Percentiles rank a stretch among this genome's conserved stretches.
These are phyloP conservation scores for Yarrowia yakushimensis DNA, from an alignment of 805 yeast species.

Conservation along the genomic window DNA sequence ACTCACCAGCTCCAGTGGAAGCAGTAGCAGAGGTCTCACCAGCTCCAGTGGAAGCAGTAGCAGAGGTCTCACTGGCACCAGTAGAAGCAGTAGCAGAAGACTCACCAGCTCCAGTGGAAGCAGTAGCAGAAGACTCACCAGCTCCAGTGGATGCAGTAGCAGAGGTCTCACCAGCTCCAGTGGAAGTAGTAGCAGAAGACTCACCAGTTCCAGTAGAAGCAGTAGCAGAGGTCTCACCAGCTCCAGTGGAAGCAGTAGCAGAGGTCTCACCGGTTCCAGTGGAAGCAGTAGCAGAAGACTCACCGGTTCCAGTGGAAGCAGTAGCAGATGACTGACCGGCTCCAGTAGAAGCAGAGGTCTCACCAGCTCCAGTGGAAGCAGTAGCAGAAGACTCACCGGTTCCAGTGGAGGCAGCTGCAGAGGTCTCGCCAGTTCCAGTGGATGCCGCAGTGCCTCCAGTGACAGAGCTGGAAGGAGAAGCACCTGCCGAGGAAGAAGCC, in stretches of 20 bases:
- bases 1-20: background rate
- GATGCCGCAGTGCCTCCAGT: background rate
- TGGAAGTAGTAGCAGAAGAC: background rate
- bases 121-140: background rate
- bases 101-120: too few relatives aligned
- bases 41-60: too few relatives aligned
- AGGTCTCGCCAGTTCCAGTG: background rate
- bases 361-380: background rate
- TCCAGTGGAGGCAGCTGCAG: background rate
- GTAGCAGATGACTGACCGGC: background rate
- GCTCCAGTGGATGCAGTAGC: background rate
- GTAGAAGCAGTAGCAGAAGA: too few relatives aligned
- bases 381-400: background rate
- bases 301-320: background rate
- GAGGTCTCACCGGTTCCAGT: background rate
- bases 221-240: background rate
- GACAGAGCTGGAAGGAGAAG: conserved; percentile 3
- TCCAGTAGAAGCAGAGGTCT: background rate
- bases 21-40: too few relatives aligned
- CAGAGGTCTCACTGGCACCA: too few relatives aligned
- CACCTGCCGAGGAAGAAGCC: background rate
- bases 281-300: background rate
- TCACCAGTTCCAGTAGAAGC: background rate
- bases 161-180: background rate
- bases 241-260: background rate